Evolutionary conservation across 306 rosid species (phyloP), one percentile per base, ranked within the genome.

Genomic region (Malus fusca): DNA sequence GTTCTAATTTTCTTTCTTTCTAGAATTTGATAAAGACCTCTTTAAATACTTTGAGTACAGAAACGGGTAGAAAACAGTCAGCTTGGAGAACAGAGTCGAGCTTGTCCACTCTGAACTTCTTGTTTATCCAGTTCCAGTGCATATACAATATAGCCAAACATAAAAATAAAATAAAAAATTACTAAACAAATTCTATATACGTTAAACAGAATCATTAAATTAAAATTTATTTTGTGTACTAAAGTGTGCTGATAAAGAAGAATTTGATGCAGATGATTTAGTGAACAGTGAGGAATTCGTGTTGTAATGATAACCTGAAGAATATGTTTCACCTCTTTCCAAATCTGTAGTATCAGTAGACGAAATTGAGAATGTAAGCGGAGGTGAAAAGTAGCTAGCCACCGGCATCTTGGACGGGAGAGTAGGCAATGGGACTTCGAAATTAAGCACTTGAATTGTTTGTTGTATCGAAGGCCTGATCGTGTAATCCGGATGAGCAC

Each of bases 351-450:
- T 17, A 56, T 56, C 61, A 30, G 18, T 1, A 1, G 22, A 48
- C 21, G 17, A 48, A 48, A 15, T 48, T 48, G 55, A 5, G 21
- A 48, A 48, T 48, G 55, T 14, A 5, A 14, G 19, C 55, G 55
- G 55, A 48, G 55, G 55, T 48, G 55, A 48, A 31, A 3, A 5
- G 71, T 63, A 70, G 18, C 51, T 63, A 3, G 76, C 55, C 51
- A 25, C 22, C 3, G 81, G 75, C 71, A 48, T 40, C 3, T n/a
- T 13, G 10, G 40, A 72, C n/a, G 75, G 78, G 6, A 77, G 78
- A 37, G 2, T 26, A 0, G 81, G 81, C 51, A 67, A 28, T 10
- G 75, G 71, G 59, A 77, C 78, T 14, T 48, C 21, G 2, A 48
- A 48, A 4, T 48, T 48, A 15, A 48, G 55, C 21, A 15, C 21